Evolutionary conservation across 352 stramenopile species (phyloP).

Genomic region (Peronospora farinosa): DNA sequence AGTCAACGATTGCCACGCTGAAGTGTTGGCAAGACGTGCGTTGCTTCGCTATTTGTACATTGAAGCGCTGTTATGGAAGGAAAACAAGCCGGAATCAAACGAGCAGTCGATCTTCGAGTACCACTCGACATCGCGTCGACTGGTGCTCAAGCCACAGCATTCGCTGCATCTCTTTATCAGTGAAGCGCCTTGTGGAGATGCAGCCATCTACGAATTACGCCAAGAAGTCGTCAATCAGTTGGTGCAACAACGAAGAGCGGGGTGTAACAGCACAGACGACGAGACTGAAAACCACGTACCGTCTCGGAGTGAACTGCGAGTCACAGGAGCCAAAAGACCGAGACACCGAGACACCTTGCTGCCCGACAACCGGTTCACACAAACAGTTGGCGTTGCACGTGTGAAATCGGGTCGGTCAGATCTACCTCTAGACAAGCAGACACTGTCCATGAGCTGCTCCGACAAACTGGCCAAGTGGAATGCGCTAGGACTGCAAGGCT

Average conservation of each 20-base stretch:
- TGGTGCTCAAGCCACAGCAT: slow-evolving; percentile 49
- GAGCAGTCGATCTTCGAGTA: slow-evolving; percentile 46
- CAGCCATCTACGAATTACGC: slow-evolving; percentile 87
- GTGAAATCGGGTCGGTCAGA: slow-evolving; percentile 91
- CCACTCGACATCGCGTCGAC: slow-evolving; percentile 24
- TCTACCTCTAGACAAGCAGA: slow-evolving; percentile 77
- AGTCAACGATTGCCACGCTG: slow-evolving; percentile 91
- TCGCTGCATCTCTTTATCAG: slow-evolving; percentile 89
- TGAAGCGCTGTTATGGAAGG: slow-evolving; percentile 49
- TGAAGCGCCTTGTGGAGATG: slow-evolving; percentile 90
- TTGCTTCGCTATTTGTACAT: slow-evolving; percentile 83
- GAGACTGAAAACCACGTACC: slow-evolving; percentile 11
- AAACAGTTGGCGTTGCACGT: slow-evolving; percentile 70
- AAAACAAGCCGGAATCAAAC: slow-evolving; percentile 13
- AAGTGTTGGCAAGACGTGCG: slow-evolving; percentile 84
- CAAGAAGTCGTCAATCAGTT: slow-evolving; percentile 62
- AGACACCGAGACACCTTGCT: background rate
- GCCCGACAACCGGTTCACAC: slow-evolving; percentile 49
- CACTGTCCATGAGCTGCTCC: slow-evolving; percentile 89
- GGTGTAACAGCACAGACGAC: background rate
- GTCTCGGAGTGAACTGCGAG: slow-evolving; percentile 37
- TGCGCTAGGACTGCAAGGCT: slow-evolving; percentile 75
- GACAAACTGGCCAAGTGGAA: slow-evolving; percentile 91
- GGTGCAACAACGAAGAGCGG: slow-evolving; percentile 33
- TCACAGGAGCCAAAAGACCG: slow-evolving; percentile 57